Percentiles rank a stretch among this genome's conserved stretches.
phyloP scores from a whole-genome alignment of 495 filamentous ascomycete species.

The Elasticomyces elasticus region DNA sequence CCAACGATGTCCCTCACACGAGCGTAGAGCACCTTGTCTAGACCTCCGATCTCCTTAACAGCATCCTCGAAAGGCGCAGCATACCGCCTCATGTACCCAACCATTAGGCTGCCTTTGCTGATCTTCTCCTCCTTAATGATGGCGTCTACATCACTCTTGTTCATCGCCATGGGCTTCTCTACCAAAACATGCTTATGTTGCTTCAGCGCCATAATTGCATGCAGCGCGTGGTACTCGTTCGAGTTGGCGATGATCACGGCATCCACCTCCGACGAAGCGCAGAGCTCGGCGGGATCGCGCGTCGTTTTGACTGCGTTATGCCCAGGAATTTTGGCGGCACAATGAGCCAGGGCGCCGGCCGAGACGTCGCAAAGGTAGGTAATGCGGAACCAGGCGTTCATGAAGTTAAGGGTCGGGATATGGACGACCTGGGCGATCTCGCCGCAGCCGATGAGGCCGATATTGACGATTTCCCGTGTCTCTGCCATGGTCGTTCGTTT shows the following conservation, averaged over 20 bases:
- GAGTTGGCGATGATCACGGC: conserved; percentile 40
- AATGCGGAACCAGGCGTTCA: conserved; percentile 34
- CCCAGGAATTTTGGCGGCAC: conserved; percentile 8
- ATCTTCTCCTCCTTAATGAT: conserved; percentile 38
- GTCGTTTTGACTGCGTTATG: conserved; percentile 22
- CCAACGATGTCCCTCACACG: conserved; percentile 46
- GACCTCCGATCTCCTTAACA: conserved; percentile 39
- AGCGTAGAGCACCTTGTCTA: conserved; percentile 44
- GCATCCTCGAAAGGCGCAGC: conserved; percentile 42
- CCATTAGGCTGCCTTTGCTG: conserved; percentile 37
- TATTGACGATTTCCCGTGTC: not conserved
- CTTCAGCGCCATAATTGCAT: conserved; percentile 41
- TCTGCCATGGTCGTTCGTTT: not conserved
- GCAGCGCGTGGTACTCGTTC: conserved; percentile 42
- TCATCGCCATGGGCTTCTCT: conserved; percentile 45
- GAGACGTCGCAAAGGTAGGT: conserved; percentile 39
- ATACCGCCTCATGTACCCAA: conserved; percentile 47
- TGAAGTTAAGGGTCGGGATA: conserved; percentile 38
- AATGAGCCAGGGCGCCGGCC: conserved; percentile 18
- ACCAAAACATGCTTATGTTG: conserved; percentile 46
- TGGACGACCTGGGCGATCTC: conserved; percentile 43
- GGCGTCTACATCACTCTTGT: conserved; percentile 31
- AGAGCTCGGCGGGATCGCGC: conserved; percentile 24
- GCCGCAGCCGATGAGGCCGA: conserved; percentile 23
- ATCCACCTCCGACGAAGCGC: conserved; percentile 33